These are phyloP conservation scores for Blastobotrys niveus DNA, from an alignment of 1,139 yeast species.

Conservation along the genomic window DNA sequence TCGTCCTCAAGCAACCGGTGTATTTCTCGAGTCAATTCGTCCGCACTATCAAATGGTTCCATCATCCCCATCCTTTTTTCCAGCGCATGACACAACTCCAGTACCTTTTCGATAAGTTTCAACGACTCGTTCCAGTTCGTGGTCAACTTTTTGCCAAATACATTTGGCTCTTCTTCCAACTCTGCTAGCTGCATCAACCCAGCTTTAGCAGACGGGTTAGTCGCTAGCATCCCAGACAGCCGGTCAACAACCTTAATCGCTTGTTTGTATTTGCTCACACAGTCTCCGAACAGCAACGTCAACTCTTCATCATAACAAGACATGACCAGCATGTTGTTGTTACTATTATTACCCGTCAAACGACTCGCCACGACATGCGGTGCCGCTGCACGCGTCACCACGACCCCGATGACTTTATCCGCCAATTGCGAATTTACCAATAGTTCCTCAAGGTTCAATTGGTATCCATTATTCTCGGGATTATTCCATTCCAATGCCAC, in stretches of 20 bases:
- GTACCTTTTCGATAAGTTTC: too few relatives aligned
- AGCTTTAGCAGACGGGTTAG: too few relatives aligned
- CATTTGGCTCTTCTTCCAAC: too few relatives aligned
- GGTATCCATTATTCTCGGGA: not conserved
- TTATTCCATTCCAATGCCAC: constrained; percentile 15
- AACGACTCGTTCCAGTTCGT: not conserved
- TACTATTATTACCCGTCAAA: too few relatives aligned
- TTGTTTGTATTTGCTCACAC: constrained; percentile 3
- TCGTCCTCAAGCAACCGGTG: too few relatives aligned
- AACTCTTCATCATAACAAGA: constrained; percentile 15
- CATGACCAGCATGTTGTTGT: constrained; percentile 3
- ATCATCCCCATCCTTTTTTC: not conserved
- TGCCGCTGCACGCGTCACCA: constrained; percentile 14
- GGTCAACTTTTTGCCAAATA: too few relatives aligned
- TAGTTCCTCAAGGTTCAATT: not conserved
- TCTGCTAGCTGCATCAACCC: too few relatives aligned
- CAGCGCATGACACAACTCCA: too few relatives aligned
- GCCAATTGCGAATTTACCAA: constrained; percentile 9
- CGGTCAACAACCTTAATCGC: constrained; percentile 7
- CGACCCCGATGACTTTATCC: constrained; percentile 12
- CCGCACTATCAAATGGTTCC: not conserved
- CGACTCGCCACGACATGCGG: not conserved
- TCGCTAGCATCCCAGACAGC: not conserved
- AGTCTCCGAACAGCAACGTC: constrained; percentile 11
- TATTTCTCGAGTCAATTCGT: too few relatives aligned